A percentile compares a stretch with the other conserved stretches of the same genome.
phyloP scores from a whole-genome alignment of 305 asterid genomes.

The Fraxinus ornus region DNA sequence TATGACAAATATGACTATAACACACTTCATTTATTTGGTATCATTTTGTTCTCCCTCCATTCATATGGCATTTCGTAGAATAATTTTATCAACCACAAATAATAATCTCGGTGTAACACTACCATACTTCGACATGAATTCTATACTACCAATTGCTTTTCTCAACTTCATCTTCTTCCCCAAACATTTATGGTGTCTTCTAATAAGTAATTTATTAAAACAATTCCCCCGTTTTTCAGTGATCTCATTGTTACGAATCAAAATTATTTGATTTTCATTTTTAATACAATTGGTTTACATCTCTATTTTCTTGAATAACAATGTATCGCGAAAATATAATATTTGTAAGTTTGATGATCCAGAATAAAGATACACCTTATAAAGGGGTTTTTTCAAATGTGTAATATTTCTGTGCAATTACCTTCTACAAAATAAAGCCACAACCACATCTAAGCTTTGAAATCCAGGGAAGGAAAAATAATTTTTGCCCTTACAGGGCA shows the following conservation, averaged over 20 bases:
- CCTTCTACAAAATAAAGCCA: not conserved
- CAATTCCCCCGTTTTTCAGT: not conserved
- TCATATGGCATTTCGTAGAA: not conserved
- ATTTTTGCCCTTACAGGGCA: not conserved
- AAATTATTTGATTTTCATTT: not conserved
- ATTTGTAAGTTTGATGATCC: not conserved
- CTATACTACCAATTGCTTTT: not conserved
- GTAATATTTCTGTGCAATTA: not conserved
- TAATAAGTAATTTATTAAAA: not conserved
- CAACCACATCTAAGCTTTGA: not conserved
- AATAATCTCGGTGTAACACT: not conserved
- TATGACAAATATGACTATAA: not conserved
- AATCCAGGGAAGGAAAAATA: not conserved
- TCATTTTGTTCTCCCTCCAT: not conserved
- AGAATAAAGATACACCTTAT: not conserved
- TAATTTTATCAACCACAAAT: not conserved
- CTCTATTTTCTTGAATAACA: not conserved
- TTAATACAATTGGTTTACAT: not conserved
- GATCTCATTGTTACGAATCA: not conserved
- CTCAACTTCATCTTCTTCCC: not conserved
- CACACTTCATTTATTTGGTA: not conserved
- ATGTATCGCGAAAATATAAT: not conserved
- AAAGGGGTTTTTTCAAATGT: not conserved
- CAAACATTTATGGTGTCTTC: not conserved
- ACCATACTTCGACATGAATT: not conserved